A percentile compares a stretch with the other conserved stretches of the same genome.
These are phyloP conservation scores for Talaromyces ruber DNA, from an alignment of 495 filamentous ascomycete genomes.

Conservation along the genomic window DNA sequence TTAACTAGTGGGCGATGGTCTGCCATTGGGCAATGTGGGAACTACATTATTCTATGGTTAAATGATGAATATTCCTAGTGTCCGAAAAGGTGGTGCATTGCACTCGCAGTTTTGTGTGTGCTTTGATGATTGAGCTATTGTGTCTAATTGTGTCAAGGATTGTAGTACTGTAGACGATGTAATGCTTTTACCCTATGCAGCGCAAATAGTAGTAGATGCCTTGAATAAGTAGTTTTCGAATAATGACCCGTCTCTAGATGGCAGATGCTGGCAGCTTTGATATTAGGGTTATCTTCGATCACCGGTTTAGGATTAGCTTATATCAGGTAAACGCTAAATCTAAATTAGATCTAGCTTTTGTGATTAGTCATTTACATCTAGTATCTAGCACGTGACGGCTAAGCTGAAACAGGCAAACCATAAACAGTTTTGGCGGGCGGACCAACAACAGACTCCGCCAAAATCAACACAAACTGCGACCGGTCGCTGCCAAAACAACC, in stretches of 20 bases:
- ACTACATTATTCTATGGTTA: conserved; percentile 3
- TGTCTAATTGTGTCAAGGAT: too few relatives aligned
- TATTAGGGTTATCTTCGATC: too few relatives aligned
- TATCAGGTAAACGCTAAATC: neutral
- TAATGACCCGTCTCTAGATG: too few relatives aligned
- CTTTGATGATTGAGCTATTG: neutral
- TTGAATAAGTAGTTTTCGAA: too few relatives aligned
- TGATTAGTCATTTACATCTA: neutral
- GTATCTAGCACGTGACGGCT: conserved; percentile 2
- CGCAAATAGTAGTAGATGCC: too few relatives aligned
- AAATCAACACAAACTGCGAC: neutral
- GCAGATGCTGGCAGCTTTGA: too few relatives aligned
- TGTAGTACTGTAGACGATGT: neutral
- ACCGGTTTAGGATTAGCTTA: neutral
- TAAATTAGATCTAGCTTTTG: neutral
- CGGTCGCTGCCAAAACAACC: neutral
- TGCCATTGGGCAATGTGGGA: conserved; percentile 5
- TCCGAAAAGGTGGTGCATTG: neutral
- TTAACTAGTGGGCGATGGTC: conserved; percentile 1
- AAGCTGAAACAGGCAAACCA: conserved; percentile 6
- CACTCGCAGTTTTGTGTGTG: neutral
- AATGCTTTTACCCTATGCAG: neutral
- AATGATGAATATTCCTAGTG: neutral
- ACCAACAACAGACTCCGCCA: conserved; percentile 1
- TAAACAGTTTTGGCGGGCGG: conserved; percentile 6